These are phyloP conservation scores for Lactifluus rugatus DNA, from an alignment of 768 basidiomycete genomes.

Conservation along the genomic window DNA sequence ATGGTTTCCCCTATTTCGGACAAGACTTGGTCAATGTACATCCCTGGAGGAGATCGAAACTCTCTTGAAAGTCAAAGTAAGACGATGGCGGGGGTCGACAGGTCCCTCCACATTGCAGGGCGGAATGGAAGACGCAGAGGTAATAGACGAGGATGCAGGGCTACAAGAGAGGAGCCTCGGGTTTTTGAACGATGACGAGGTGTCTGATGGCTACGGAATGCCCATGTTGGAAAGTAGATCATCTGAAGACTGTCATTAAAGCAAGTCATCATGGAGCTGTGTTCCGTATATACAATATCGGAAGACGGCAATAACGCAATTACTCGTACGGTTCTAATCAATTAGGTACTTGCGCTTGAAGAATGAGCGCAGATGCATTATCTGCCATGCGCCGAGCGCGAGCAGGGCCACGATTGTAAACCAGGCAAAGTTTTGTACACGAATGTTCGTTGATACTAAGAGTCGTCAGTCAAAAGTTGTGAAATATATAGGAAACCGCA, in stretches of 20 bases:
- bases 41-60: conserved; percentile 22
- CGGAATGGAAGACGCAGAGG: not conserved
- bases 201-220: not conserved
- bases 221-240: not conserved
- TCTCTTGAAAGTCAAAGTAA: conserved; percentile 20
- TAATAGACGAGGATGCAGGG: not conserved
- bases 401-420: conserved; percentile 74
- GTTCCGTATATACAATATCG: not conserved
- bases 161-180: not conserved
- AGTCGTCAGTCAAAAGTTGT: not conserved
- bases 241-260: not conserved
- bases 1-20: conserved; percentile 25
- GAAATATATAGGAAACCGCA: conserved; percentile 32
- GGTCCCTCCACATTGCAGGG: not conserved
- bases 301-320: not conserved
- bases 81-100: conserved; percentile 21
- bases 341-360: conserved; percentile 96
- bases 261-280: not conserved
- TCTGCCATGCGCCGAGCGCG: conserved; percentile 85
- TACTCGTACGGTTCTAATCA: conserved; percentile 32
- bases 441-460: conserved; percentile 80
- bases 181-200: not conserved
- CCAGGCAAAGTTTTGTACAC: conserved; percentile 90
- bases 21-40: conserved; percentile 16
- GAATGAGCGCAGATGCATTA: conserved; percentile 87